Evolutionary conservation across 2,329 filamentous ascomycete species (phyloP).

Genomic region (Stemphylium lycopersici): DNA sequence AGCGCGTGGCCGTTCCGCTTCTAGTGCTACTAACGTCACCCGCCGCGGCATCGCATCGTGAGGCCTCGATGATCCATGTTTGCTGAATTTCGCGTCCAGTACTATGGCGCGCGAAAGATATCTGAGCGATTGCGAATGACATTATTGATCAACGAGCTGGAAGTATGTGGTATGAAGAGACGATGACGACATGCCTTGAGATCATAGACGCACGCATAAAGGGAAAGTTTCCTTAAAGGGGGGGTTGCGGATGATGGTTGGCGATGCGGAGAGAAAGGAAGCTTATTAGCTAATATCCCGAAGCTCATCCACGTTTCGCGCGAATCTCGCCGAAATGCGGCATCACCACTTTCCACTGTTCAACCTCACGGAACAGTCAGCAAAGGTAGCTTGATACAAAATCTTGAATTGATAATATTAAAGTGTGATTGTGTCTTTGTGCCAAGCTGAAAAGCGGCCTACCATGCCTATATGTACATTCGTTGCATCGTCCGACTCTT

Average conservation of each 20-base stretch:
- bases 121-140: background rate
- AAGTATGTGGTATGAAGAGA: too few species aligned
- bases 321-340: constrained; percentile 16
- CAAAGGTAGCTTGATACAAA: too few species aligned
- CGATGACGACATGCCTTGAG: too few species aligned
- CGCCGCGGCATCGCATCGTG: constrained; percentile 3
- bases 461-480: too few species aligned
- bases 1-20: constrained; percentile 9
- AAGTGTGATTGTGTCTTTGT: background rate
- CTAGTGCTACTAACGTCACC: background rate
- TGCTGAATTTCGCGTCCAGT: background rate
- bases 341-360: background rate
- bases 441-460: too few species aligned
- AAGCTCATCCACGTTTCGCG: constrained; percentile 10
- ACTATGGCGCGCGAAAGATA: background rate
- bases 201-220: too few species aligned
- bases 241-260: background rate
- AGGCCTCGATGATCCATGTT: background rate
- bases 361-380: too few species aligned
- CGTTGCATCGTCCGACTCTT: too few species aligned
- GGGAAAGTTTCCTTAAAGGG: background rate
- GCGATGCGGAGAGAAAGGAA: constrained; percentile 5
- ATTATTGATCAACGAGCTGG: background rate
- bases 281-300: constrained; percentile 15
- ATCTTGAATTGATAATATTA: background rate